Conservation (phyloP, 192 early-diverging fungal species). For the Geosiphon pyriformis region DNA sequence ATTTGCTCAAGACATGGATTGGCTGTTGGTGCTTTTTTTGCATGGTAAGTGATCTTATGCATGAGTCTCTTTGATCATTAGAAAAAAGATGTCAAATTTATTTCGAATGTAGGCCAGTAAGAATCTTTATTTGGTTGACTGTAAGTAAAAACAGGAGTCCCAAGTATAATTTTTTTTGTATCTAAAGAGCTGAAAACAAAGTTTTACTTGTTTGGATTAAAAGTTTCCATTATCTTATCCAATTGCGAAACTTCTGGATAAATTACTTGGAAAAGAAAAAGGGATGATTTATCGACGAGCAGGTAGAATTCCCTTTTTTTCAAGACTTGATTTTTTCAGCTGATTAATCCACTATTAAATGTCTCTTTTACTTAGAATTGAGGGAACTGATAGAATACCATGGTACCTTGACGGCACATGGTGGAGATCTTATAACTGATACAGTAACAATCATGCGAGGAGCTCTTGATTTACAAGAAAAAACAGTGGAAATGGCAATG, state of each 20-base stretch:
- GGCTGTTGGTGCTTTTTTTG: slow-evolving; percentile 84
- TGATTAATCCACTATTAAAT: too few relatives aligned
- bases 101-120: slow-evolving; percentile 36
- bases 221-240: slow-evolving; percentile 71
- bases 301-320: slow-evolving; percentile 27
- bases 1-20: slow-evolving; percentile 86
- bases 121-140: slow-evolving; percentile 47
- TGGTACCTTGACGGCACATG: slow-evolving; percentile 40
- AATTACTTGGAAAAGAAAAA: slow-evolving; percentile 68
- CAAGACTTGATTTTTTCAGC: background rate
- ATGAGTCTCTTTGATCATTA: background rate
- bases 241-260: slow-evolving; percentile 80
- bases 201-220: too few relatives aligned
- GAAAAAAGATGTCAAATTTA: background rate
- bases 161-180: too few relatives aligned
- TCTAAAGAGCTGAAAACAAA: too few relatives aligned
- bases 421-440: slow-evolving; percentile 58
- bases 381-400: slow-evolving; percentile 61
- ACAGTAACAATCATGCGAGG: slow-evolving; percentile 65
- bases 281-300: slow-evolving; percentile 74
- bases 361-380: slow-evolving; percentile 49
- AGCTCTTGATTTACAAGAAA: slow-evolving; percentile 60
- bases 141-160: slow-evolving; percentile 27
- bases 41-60: slow-evolving; percentile 42
- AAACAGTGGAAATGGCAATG: slow-evolving; percentile 55